These are phyloP conservation scores for Skeletonema tropicum DNA, from an alignment of 108 stramenopile genomes.

Conservation along the genomic window DNA sequence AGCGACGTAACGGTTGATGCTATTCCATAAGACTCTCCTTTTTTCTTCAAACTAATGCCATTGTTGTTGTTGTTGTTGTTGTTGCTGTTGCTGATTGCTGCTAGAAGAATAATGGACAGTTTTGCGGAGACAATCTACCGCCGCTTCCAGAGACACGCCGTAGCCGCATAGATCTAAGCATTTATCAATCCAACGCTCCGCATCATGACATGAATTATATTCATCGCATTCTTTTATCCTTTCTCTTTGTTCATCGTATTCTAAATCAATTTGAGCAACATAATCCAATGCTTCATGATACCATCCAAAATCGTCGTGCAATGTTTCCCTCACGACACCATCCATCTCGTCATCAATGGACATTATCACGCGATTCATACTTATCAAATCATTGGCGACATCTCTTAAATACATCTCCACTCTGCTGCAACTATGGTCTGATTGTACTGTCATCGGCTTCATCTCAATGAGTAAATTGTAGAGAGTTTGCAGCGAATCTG, in stretches of 20 bases:
- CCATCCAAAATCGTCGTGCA: slow-evolving; percentile 22
- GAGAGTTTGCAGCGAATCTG: slow-evolving; percentile 2
- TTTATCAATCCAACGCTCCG: slow-evolving; percentile 44
- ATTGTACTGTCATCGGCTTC: background rate
- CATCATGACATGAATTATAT: slow-evolving; percentile 9
- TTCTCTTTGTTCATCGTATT: background rate
- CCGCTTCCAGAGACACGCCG: slow-evolving; percentile 36
- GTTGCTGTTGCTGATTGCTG: background rate
- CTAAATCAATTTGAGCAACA: background rate
- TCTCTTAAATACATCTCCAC: slow-evolving; percentile 1
- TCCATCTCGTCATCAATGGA: slow-evolving; percentile 45
- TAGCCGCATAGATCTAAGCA: slow-evolving; percentile 49
- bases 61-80: slow-evolving; percentile 7
- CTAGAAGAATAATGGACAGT: slow-evolving; percentile 20
- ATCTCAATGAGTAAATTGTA: slow-evolving; percentile 5
- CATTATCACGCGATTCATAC: slow-evolving; percentile 34
- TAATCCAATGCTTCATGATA: slow-evolving; percentile 12
- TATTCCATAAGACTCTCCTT: slow-evolving; percentile 13
- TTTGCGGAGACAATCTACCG: slow-evolving; percentile 43
- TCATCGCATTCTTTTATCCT: background rate
- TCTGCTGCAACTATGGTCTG: background rate
- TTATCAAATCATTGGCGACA: slow-evolving; percentile 21
- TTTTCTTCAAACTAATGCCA: background rate
- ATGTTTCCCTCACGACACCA: slow-evolving; percentile 6
- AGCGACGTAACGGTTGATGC: slow-evolving; percentile 40